Evolutionary conservation across 306 rosid genomes (phyloP).

Genomic region (Luffa aegyptiaca): DNA sequence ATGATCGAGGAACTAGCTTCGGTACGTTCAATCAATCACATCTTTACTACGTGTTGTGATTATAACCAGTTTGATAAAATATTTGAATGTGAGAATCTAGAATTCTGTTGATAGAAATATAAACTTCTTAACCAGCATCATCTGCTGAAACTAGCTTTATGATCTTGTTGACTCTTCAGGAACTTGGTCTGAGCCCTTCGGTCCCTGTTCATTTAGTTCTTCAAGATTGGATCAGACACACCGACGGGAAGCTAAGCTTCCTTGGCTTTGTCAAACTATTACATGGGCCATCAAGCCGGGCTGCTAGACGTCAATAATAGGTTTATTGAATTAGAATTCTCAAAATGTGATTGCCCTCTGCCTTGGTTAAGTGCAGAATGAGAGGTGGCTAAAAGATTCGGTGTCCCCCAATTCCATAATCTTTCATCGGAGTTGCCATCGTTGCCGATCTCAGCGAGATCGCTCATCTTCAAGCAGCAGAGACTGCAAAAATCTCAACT

Average conservation of each 20-base stretch:
- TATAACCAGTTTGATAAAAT: background rate
- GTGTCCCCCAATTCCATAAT: background rate
- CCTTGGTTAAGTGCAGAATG: background rate
- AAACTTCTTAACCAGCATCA: background rate
- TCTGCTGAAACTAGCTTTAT: background rate
- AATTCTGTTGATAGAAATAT: background rate
- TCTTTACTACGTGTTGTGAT: background rate
- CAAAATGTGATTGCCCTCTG: background rate
- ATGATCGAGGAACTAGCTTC: conserved; percentile 87
- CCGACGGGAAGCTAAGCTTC: conserved; percentile 86
- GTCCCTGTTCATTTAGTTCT: conserved; percentile 90
- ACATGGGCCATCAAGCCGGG: conserved; percentile 67
- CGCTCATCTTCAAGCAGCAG: background rate
- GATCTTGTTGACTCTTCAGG: conserved; percentile 32
- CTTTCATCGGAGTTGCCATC: background rate
- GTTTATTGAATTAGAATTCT: background rate
- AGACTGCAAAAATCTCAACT: background rate
- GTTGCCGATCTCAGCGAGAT: background rate
- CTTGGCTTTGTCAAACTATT: conserved; percentile 80
- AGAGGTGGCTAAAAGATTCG: conserved; percentile 1
- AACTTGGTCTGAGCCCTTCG: conserved; percentile 81
- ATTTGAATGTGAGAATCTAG: background rate
- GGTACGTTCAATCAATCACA: conserved; percentile 38
- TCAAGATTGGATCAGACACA: conserved; percentile 92
- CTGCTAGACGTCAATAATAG: background rate